Evolutionary conservation across 1,284 basidiomycete genomes (phyloP).

Genomic region (Cystobasidiaceae sp.): DNA sequence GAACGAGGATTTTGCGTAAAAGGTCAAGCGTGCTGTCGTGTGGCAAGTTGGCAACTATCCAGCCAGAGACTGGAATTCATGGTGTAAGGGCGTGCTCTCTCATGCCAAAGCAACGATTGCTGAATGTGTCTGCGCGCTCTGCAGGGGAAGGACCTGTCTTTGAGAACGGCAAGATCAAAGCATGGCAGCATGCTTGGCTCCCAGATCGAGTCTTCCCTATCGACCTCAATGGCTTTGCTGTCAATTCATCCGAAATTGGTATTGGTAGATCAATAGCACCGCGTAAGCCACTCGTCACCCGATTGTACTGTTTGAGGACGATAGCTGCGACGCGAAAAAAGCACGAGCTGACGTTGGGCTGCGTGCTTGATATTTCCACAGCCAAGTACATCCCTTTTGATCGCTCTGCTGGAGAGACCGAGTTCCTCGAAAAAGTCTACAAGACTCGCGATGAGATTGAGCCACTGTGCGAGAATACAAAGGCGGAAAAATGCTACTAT

Average conservation of each 20-base stretch:
- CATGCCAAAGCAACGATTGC: background rate
- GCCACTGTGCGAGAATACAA: constrained; percentile 25
- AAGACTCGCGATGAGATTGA: constrained; percentile 22
- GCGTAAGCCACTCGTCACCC: background rate
- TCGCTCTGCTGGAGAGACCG: constrained; percentile 21
- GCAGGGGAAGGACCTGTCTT: constrained; percentile 29
- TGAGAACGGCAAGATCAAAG: constrained; percentile 26
- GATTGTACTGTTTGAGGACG: background rate
- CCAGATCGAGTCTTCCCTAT: constrained; percentile 30
- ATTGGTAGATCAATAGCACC: constrained; percentile 15
- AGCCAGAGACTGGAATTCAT: constrained; percentile 11
- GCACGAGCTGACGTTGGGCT: background rate
- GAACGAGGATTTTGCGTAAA: background rate
- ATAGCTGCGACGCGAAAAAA: too few relatives aligned
- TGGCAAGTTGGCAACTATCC: constrained; percentile 30
- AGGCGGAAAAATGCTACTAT: constrained; percentile 24
- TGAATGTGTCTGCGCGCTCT: background rate
- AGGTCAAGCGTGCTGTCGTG: constrained; percentile 22
- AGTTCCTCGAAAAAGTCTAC: constrained; percentile 30
- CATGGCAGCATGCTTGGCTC: constrained; percentile 24
- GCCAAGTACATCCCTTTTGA: constrained; percentile 28
- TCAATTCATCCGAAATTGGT: constrained; percentile 28
- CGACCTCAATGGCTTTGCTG: constrained; percentile 27
- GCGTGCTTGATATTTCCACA: background rate
- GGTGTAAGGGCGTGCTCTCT: constrained; percentile 14